These are phyloP conservation scores for Fusarium nygamai DNA, from an alignment of 2,329 filamentous ascomycete genomes.

Conservation along the genomic window DNA sequence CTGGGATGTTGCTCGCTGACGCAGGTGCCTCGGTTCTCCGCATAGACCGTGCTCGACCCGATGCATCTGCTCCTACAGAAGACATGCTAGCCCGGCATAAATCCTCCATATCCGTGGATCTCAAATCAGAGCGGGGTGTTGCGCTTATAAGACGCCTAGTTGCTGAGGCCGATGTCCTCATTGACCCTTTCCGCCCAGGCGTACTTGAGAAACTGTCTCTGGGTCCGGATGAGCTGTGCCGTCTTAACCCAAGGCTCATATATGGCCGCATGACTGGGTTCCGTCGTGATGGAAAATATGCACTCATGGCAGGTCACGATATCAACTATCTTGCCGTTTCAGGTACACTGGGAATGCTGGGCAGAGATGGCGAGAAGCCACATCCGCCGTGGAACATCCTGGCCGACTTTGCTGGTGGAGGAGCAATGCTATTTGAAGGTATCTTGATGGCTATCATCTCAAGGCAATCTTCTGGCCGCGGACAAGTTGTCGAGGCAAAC, in stretches of 20 bases:
- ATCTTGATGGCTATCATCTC: conserved; percentile 82
- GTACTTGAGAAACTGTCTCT: conserved; percentile 88
- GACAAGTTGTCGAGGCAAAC: conserved; percentile 93
- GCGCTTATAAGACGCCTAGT: conserved; percentile 72
- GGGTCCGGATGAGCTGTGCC: conserved; percentile 73
- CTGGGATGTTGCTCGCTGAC: conserved; percentile 88
- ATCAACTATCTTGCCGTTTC: conserved; percentile 96
- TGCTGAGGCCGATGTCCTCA: conserved; percentile 82
- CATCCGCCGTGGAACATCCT: conserved; percentile 85
- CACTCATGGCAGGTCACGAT: conserved; percentile 90
- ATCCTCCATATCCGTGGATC: conserved; percentile 79
- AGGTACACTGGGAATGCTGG: conserved; percentile 81
- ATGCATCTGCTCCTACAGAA: conserved; percentile 59
- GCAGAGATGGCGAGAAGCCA: conserved; percentile 74
- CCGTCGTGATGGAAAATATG: conserved; percentile 85
- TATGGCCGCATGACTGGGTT: conserved; percentile 92
- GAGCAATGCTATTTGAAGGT: conserved; percentile 82
- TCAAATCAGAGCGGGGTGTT: conserved; percentile 74
- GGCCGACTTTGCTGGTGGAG: conserved; percentile 91
- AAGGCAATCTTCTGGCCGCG: conserved; percentile 70
- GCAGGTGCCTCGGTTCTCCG: conserved; percentile 89
- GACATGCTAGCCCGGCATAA: conserved; percentile 87
- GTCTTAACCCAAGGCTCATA: conserved; percentile 78
- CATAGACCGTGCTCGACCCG: conserved; percentile 73
- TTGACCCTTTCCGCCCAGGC: conserved; percentile 93